Percentiles rank a stretch among this genome's conserved stretches.
These are phyloP conservation scores for Voacanga thouarsii DNA, from an alignment of 257 asterid species.

Conservation along the genomic window DNA sequence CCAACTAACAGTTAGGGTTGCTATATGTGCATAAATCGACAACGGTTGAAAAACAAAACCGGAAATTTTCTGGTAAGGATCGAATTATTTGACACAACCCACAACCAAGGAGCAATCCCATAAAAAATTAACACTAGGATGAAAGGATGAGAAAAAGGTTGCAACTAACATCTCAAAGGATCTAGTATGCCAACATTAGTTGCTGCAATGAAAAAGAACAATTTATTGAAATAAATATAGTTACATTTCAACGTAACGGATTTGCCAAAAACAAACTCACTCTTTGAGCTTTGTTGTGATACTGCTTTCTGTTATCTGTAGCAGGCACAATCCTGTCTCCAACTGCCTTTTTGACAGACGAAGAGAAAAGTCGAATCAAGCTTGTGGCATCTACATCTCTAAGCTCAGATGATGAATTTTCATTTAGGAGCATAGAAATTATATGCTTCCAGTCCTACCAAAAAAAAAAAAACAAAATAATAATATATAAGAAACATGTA, in stretches of 20 bases:
- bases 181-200: neutral
- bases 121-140: neutral
- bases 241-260: neutral
- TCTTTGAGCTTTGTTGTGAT: conserved; percentile 73
- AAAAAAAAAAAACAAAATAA: conserved; percentile 20
- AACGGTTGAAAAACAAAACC: neutral
- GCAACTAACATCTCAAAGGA: neutral
- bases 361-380: conserved; percentile 82
- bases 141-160: neutral
- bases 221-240: neutral
- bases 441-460: conserved; percentile 95
- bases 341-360: conserved; percentile 89
- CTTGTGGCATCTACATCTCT: conserved; percentile 83
- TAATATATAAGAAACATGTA: neutral
- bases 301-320: conserved; percentile 74
- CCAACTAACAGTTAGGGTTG: neutral
- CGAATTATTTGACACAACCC: neutral
- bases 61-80: neutral
- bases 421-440: conserved; percentile 80
- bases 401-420: conserved; percentile 70
- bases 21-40: neutral
- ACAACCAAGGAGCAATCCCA: neutral
- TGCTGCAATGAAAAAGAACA: conserved; percentile 3
- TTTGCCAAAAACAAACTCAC: conserved; percentile 31
- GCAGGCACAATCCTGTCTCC: conserved; percentile 96